Percentiles rank a stretch among this genome's conserved stretches.
Evolutionary conservation across 441 rosid genomes (phyloP).

Genomic region (Erodium texanum): DNA sequence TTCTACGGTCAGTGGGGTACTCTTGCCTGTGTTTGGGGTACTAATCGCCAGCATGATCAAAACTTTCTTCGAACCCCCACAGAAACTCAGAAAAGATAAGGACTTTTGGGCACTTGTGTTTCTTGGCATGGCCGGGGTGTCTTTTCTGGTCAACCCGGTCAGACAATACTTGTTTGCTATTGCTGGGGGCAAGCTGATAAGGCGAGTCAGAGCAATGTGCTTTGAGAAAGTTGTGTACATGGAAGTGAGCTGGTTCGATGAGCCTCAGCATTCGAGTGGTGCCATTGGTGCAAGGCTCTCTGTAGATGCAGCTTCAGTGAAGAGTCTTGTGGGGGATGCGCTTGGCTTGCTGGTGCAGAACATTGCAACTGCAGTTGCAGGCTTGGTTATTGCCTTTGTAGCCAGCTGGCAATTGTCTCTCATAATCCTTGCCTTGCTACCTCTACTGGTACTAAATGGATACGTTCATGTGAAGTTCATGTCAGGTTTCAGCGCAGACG

Average conservation of each 20-base stretch:
- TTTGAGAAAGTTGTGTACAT: constrained; percentile 69
- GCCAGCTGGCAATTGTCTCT: constrained; percentile 62
- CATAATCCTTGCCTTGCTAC: constrained; percentile 36
- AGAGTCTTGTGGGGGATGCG: constrained; percentile 54
- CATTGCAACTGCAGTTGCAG: constrained; percentile 30
- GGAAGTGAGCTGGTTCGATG: constrained; percentile 83
- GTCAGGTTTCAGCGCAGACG: constrained; percentile 59
- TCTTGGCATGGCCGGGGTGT: constrained; percentile 28
- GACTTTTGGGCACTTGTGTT: constrained; percentile 37
- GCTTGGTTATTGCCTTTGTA: constrained; percentile 47
- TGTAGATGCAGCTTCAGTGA: constrained; percentile 47
- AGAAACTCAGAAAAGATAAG: constrained; percentile 33
- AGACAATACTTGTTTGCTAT: constrained; percentile 50
- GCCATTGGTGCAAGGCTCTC: constrained; percentile 63
- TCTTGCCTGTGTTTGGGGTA: constrained; percentile 49
- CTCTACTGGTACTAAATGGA: constrained; percentile 38
- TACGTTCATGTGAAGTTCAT: constrained; percentile 34
- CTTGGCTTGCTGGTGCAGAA: constrained; percentile 52
- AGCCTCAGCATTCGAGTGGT: constrained; percentile 61
- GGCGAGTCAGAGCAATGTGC: constrained; percentile 48
- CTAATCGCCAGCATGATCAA: constrained; percentile 48
- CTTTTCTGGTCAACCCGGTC: constrained; percentile 27
- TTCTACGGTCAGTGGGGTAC: constrained; percentile 39
- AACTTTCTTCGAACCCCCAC: constrained; percentile 39
- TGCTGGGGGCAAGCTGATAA: constrained; percentile 55